These are phyloP conservation scores for Aspergillus nanangensis DNA, from an alignment of 495 filamentous ascomycete species.

Conservation along the genomic window DNA sequence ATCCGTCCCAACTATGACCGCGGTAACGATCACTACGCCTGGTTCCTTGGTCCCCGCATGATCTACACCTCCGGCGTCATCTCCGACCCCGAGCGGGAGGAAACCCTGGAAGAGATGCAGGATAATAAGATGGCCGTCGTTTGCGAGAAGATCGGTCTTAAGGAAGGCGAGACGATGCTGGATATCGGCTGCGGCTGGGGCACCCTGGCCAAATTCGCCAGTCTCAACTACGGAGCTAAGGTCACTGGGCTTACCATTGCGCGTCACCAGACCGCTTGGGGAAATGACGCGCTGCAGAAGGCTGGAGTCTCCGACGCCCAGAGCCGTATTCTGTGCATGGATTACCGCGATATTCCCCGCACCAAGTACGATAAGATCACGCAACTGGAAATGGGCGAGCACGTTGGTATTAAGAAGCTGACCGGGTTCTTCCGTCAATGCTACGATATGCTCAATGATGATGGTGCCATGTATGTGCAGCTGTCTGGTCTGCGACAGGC, in stretches of 20 bases:
- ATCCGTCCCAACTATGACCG: constrained; percentile 84
- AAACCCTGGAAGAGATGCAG: constrained; percentile 78
- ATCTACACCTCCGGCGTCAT: constrained; percentile 85
- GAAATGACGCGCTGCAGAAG: constrained; percentile 55
- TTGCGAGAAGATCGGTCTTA: constrained; percentile 76
- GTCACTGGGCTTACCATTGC: constrained; percentile 78
- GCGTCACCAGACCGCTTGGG: constrained; percentile 76
- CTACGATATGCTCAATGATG: constrained; percentile 83
- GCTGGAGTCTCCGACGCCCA: constrained; percentile 45
- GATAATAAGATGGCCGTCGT: constrained; percentile 86
- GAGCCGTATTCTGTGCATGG: constrained; percentile 56
- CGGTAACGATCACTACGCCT: constrained; percentile 84
- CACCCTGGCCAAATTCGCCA: constrained; percentile 76
- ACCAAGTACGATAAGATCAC: constrained; percentile 77
- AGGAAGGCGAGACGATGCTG: constrained; percentile 66
- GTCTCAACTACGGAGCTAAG: constrained; percentile 70
- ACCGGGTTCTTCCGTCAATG: constrained; percentile 64
- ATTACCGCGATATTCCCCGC: constrained; percentile 74
- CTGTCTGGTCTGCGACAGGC: constrained; percentile 74
- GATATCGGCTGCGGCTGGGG: constrained; percentile 90
- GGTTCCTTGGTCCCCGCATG: constrained; percentile 89
- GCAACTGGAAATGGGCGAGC: constrained; percentile 86
- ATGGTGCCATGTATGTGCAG: constrained; percentile 80
- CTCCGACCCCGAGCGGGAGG: constrained; percentile 68
- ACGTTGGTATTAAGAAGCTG: constrained; percentile 78